phyloP scores from a whole-genome alignment of 139 green algal genomes.

The Chlamydomonas applanata region DNA sequence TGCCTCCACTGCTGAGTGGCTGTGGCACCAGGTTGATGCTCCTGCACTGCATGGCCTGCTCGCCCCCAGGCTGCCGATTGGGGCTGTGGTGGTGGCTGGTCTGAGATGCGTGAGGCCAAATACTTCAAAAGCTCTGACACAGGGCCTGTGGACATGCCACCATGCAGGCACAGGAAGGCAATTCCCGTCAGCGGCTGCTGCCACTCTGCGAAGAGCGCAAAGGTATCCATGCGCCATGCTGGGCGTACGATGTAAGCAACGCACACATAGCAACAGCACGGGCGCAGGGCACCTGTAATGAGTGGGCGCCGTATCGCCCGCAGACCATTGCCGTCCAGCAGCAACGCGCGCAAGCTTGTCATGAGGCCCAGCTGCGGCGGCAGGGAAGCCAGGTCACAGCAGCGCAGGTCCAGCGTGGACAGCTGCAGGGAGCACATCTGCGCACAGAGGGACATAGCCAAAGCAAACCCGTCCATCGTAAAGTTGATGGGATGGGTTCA shows the following conservation, averaged over 20 bases:
- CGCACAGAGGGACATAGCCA: neutral
- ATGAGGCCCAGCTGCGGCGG: slow-evolving; percentile 46
- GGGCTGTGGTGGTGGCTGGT: neutral
- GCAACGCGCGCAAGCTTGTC: slow-evolving; percentile 44
- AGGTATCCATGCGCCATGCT: no score
- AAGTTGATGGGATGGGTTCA: no score
- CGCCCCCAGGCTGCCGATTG: neutral
- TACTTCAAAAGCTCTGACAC: slow-evolving; percentile 39
- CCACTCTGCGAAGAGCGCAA: no score
- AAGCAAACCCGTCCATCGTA: no score
- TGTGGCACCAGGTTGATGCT: no score
- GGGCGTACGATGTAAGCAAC: no score
- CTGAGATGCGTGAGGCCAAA: slow-evolving; percentile 24
- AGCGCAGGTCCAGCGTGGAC: slow-evolving; percentile 13
- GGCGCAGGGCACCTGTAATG: slow-evolving; percentile 26
- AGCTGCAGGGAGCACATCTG: slow-evolving; percentile 2
- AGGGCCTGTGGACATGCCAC: slow-evolving; percentile 22
- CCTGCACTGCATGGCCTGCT: no score
- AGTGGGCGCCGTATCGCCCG: slow-evolving; percentile 42
- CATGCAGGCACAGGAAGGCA: neutral
- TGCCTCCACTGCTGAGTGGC: neutral
- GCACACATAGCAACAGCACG: no score
- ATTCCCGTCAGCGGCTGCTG: no score
- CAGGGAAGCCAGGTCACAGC: slow-evolving; percentile 20
- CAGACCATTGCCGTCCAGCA: slow-evolving; percentile 50